Percentiles rank a stretch among this genome's conserved stretches.
phyloP scores from a whole-genome alignment of 345 rosid genomes.

The Citrus glauca region DNA sequence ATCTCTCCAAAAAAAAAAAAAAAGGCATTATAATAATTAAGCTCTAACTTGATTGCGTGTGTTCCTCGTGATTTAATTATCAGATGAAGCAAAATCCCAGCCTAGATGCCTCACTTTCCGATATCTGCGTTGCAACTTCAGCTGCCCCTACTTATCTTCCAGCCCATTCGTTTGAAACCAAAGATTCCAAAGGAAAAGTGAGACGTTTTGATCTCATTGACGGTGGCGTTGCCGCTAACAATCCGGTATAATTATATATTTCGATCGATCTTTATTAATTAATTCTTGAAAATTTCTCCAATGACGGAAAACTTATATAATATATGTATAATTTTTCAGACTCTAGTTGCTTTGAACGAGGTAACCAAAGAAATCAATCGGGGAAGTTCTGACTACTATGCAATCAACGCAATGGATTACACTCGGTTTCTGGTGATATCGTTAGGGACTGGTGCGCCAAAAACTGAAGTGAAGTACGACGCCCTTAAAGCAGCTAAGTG shows the following conservation, averaged over 20 bases:
- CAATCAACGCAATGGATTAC: slow-evolving; percentile 30
- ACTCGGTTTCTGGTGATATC: slow-evolving; percentile 33
- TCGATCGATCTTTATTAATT: background rate
- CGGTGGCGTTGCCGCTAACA: slow-evolving; percentile 75
- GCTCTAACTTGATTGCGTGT: background rate
- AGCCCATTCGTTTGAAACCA: slow-evolving; percentile 36
- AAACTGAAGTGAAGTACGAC: slow-evolving; percentile 18
- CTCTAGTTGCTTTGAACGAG: slow-evolving; percentile 38
- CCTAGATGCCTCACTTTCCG: slow-evolving; percentile 47
- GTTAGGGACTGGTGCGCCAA: slow-evolving; percentile 34
- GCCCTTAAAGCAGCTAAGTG: slow-evolving; percentile 35
- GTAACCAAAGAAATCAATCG: slow-evolving; percentile 32
- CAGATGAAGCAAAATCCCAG: slow-evolving; percentile 38
- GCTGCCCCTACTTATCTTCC: slow-evolving; percentile 75
- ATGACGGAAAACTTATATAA: too few species aligned
- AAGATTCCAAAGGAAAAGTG: slow-evolving; percentile 27
- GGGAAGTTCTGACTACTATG: slow-evolving; percentile 16
- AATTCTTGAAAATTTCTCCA: too few species aligned
- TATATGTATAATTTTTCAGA: slow-evolving; percentile 13
- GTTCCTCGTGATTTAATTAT: background rate
- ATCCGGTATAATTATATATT: slow-evolving; percentile 19
- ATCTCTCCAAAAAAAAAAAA: too few species aligned
- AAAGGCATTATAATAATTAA: too few species aligned
- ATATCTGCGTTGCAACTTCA: slow-evolving; percentile 60
- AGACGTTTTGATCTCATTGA: slow-evolving; percentile 61